Percentiles rank a stretch among this genome's conserved stretches.
Conservation (phyloP, 768 basidiomycete genomes). For the Boletus tylopilopsis region DNA sequence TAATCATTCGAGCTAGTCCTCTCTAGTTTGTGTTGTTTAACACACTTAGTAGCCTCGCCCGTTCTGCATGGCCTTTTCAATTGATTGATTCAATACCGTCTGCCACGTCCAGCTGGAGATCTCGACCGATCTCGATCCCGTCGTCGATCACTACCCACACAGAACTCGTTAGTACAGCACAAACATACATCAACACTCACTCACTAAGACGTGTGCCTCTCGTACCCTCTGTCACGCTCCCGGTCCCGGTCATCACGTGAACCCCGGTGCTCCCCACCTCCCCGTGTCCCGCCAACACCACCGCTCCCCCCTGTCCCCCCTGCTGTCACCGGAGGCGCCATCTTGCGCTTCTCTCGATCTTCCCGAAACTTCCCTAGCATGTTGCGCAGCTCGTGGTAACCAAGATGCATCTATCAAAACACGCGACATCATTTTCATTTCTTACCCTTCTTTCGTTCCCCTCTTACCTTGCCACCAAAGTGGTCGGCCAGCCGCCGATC, state of each 20-base stretch:
- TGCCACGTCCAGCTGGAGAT: constrained; percentile 57
- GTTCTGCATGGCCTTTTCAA: constrained; percentile 22
- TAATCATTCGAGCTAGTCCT: constrained; percentile 11
- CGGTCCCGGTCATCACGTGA: constrained; percentile 65
- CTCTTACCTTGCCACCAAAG: constrained; percentile 94
- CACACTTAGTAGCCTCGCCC: too few relatives aligned
- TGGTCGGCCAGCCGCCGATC: constrained; percentile 98
- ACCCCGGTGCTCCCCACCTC: constrained; percentile 49
- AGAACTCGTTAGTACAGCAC: constrained; percentile 8
- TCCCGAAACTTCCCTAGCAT: constrained; percentile 90
- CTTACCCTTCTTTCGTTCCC: constrained; percentile 18
- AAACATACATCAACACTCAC: constrained; percentile 30
- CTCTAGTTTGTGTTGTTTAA: too few relatives aligned
- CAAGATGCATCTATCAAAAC: constrained; percentile 88
- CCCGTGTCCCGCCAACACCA: constrained; percentile 32
- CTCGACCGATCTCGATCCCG: constrained; percentile 71
- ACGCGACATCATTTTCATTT: constrained; percentile 28
- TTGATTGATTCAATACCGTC: constrained; percentile 52
- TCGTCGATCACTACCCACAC: constrained; percentile 54
- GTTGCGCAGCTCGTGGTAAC: constrained; percentile 96
- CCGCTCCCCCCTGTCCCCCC: constrained; percentile 36
- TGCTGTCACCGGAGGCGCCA: constrained; percentile 43
- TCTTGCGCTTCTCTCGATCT: constrained; percentile 79
- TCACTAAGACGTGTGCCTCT: constrained; percentile 67
- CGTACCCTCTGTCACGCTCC: constrained; percentile 65